Percentiles rank a stretch among this genome's conserved stretches.
Evolutionary conservation across 345 rosid genomes (phyloP).

Genomic region (Dimocarpus longan): DNA sequence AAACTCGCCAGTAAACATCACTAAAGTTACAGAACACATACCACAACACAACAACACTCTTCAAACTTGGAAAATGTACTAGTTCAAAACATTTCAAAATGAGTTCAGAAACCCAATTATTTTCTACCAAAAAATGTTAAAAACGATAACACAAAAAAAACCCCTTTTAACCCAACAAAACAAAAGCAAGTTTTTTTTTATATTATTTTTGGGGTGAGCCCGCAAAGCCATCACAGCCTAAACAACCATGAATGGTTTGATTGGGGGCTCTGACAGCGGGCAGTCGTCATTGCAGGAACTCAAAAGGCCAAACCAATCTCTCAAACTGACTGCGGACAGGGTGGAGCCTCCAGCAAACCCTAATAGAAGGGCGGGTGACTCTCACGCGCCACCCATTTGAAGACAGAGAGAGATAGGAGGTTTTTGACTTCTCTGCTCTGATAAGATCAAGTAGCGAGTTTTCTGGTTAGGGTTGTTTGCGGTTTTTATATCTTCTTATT

Average conservation of each 20-base stretch:
- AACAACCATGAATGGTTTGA: conserved; percentile 17
- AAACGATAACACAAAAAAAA: neutral
- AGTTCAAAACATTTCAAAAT: neutral
- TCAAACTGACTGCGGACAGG: neutral
- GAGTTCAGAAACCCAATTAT: neutral
- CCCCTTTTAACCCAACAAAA: neutral
- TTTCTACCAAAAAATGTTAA: neutral
- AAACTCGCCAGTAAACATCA: neutral
- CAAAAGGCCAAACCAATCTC: conserved; percentile 20
- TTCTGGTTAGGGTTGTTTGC: neutral
- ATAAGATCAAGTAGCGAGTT: conserved; percentile 79
- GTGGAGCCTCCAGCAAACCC: conserved; percentile 56
- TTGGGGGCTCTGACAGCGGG: conserved; percentile 66
- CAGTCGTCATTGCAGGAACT: conserved; percentile 74
- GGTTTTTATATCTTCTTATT: neutral
- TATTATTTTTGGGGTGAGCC: conserved; percentile 38
- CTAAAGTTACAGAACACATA: neutral
- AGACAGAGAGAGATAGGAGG: neutral
- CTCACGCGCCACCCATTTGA: conserved; percentile 9
- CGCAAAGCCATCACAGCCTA: conserved; percentile 70
- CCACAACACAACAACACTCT: neutral
- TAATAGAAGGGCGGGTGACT: conserved; percentile 33
- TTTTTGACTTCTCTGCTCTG: conserved; percentile 53
- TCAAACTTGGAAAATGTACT: neutral
- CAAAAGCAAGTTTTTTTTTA: neutral